These are phyloP conservation scores for Lagenaria siceraria DNA, from an alignment of 306 rosid genomes.

Conservation along the genomic window DNA sequence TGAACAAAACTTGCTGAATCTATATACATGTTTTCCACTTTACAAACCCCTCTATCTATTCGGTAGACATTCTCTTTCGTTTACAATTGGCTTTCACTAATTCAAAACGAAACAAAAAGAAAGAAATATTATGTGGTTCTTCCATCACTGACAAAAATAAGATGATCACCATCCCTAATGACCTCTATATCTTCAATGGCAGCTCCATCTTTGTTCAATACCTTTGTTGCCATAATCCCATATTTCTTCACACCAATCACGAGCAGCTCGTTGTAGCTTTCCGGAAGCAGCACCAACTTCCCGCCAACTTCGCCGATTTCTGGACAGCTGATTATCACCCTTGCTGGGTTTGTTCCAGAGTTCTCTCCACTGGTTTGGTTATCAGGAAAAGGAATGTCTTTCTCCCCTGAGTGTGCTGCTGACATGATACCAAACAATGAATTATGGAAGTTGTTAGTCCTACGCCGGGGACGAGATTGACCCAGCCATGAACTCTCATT, in stretches of 20 bases:
- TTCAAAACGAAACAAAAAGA: background rate
- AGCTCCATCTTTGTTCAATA: constrained; percentile 52
- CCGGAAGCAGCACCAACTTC: constrained; percentile 66
- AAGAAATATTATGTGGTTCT: background rate
- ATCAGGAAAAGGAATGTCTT: constrained; percentile 17
- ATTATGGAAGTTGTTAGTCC: constrained; percentile 52
- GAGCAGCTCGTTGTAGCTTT: constrained; percentile 45
- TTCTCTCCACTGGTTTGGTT: constrained; percentile 14
- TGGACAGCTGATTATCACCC: constrained; percentile 66
- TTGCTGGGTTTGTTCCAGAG: constrained; percentile 7
- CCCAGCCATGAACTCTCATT: constrained; percentile 27
- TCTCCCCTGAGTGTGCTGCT: constrained; percentile 42
- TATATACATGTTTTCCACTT: constrained; percentile 1
- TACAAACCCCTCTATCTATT: background rate
- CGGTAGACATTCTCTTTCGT: background rate
- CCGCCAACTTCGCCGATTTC: constrained; percentile 44
- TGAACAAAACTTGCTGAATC: background rate
- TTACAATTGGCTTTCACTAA: background rate
- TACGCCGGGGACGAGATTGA: constrained; percentile 47
- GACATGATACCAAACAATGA: constrained; percentile 77
- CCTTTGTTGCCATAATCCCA: constrained; percentile 25
- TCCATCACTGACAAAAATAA: constrained; percentile 30
- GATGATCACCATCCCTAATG: constrained; percentile 81
- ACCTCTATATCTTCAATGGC: constrained; percentile 66
- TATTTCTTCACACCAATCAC: constrained; percentile 63